Base-by-base conservation (phyloP, 345 rosid genomes). In the Moringa oleifera region DNA sequence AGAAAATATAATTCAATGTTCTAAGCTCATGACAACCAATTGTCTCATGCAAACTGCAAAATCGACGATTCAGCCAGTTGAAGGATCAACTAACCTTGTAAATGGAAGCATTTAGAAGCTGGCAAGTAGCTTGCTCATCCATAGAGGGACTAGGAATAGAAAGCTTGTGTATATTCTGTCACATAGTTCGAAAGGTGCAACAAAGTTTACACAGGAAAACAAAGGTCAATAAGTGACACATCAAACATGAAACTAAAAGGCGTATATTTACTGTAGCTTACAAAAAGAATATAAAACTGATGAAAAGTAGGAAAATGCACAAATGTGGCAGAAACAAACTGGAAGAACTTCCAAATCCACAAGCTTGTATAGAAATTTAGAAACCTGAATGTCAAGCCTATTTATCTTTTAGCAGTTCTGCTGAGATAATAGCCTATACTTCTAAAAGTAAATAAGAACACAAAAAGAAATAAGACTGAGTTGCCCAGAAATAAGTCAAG, bases 101-200 rank as follows among this genome's bases (percentile, higher is more conserved):
- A 45, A 81, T 67, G 25, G 90, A 78, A 68, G 96, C 85, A 74
- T 80, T 81, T 25, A 61, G 58, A 70, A 92, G 82, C 50, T 41
- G 73, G 56, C 67, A 68, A n/a, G 72, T 62, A 47, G 76, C 70
- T 20, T 76, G 80, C 64, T 66, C 69, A 68, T 79, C 79, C 60
- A 36, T 68, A 59, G 55, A 20, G 20, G 79, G 58, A 18, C 50
- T 33, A 58, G 96, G 84, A 68, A 90, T 63, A 68, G 67, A 68
- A 69, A 86, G 73, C 36, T 83, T 75, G 69, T 84, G 94, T 75
- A 87, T 74, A 68, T 90, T 90, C 97, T 90, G 93, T 62, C 68
- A 68, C 68, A 69, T 55, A 25, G 33, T 68, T 68, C 57, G 31
- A 55, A 45, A 75, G n/a, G 66, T 67, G 46, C 21, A 28, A 61